phyloP scores from a whole-genome alignment of 2,329 filamentous ascomycete genomes.

The Dactylellina leptospora region DNA sequence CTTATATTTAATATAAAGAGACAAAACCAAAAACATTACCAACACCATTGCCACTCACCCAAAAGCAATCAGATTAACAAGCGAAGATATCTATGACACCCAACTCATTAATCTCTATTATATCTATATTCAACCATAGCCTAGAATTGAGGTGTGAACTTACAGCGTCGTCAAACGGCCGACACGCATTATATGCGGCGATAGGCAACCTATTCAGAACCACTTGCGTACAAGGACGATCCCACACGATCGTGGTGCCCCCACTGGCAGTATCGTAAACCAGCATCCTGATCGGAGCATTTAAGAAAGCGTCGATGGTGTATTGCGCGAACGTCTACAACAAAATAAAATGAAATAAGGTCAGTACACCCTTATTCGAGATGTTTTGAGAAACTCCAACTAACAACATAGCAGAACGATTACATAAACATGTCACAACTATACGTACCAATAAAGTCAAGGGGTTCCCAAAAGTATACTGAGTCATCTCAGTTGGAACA shows the following conservation, averaged over 20 bases:
- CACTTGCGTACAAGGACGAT: slow-evolving; percentile 22
- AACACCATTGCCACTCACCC: no score
- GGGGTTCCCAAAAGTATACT: slow-evolving; percentile 41
- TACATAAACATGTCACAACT: not conserved
- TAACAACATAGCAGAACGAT: not conserved
- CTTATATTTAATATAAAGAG: no score
- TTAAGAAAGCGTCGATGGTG: slow-evolving; percentile 25
- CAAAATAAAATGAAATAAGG: not conserved
- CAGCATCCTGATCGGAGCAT: slow-evolving; percentile 19
- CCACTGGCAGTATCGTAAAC: slow-evolving; percentile 32
- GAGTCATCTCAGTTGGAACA: slow-evolving; percentile 25
- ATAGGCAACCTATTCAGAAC: not conserved
- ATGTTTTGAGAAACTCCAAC: not conserved
- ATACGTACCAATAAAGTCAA: slow-evolving; percentile 21
- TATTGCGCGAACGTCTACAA: slow-evolving; percentile 6
- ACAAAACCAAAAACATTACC: no score
- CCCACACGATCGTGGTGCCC: slow-evolving; percentile 24
- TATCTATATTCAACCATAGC: not conserved
- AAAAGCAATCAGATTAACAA: slow-evolving; percentile 24
- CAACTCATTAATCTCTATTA: not conserved
- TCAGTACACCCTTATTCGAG: not conserved
- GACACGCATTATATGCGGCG: not conserved
- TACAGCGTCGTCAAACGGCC: slow-evolving; percentile 9
- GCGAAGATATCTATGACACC: not conserved
- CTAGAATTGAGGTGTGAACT: slow-evolving; percentile 3